Base-by-base conservation (phyloP, 352 stramenopile species). In the Albugo laibachii region DNA sequence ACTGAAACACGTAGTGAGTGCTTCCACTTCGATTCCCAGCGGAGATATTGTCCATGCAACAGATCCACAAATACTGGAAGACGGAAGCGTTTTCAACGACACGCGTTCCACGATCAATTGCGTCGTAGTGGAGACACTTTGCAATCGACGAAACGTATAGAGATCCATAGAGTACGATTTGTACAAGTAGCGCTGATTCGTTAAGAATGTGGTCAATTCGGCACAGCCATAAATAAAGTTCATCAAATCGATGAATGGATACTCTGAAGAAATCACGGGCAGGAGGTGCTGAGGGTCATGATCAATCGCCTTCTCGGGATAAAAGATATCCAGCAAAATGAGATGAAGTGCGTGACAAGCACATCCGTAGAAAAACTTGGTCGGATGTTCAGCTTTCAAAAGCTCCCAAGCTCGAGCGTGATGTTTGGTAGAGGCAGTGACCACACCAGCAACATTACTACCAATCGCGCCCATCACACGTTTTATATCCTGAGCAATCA, bases 311-410 rank as follows among this genome's bases (percentile, higher is more conserved):
- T 82, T 79, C 20, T 83, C 63, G 5, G 72, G 68, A 0, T 71
- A 69, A 46, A 88, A 85, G 37, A 88, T 81, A 51, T 88, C 75
- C 68, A 79, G 81, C 49, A 88, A 83, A 20, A 66, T 69, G 36
- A 88, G 48, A 40, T 88, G 72, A 2, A 88, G 61, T 20, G 75
- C 75, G 44, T 88, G 70, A 14, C 68, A 81, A 55, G 83, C 84
- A 48, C 75, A 88, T 5, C 75, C 75, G 39, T 88, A 88, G 51
- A 88, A 88, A 45, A 88, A 88, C 56, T 85, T 88, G 45, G 75
- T 85, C 40, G 75, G 75, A 48, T 78, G 85, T 53, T 88, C 72
- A 2, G 60, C 63, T 51, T 88, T 88, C 35, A 88, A 68, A 63
- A 85, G 74, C 57, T 85, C 70, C 75, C 75, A 88, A 4, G 75